Evolutionary conservation across 352 stramenopile species (phyloP).

Genomic region (Phytophthora chlamydospora): DNA sequence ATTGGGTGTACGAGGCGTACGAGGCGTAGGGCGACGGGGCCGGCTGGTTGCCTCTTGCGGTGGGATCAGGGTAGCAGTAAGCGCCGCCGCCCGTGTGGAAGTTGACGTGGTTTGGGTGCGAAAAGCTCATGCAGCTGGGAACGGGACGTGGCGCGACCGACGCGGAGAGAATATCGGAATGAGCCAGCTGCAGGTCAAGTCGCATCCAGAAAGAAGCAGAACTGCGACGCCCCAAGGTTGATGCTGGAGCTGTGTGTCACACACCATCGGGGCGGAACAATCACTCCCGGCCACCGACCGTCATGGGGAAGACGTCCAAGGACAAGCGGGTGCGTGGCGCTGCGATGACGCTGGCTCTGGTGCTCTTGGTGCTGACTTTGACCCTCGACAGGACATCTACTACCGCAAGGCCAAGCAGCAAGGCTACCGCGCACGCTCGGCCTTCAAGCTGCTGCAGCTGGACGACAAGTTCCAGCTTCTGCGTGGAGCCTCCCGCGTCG

Average conservation of each 20-base stretch:
- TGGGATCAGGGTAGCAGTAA: constrained; percentile 25
- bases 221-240: constrained; percentile 5
- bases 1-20: constrained; percentile 14
- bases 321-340: constrained; percentile 85
- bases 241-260: constrained; percentile 17
- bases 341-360: neutral
- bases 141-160: neutral
- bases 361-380: neutral
- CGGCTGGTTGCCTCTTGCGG: constrained; percentile 15
- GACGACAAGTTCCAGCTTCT: constrained; percentile 98
- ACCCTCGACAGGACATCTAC: constrained; percentile 84
- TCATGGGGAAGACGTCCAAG: constrained; percentile 91
- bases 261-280: constrained; percentile 26
- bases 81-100: constrained; percentile 7
- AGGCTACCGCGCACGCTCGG: constrained; percentile 96
- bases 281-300: constrained; percentile 8
- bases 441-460: constrained; percentile 99
- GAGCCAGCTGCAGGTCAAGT: constrained; percentile 5
- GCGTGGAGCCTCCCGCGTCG: constrained; percentile 75
- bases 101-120: constrained; percentile 22
- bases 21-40: constrained; percentile 22
- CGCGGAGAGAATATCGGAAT: constrained; percentile 22
- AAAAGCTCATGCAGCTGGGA: constrained; percentile 27
- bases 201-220: neutral
- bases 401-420: constrained; percentile 93